Percentiles rank a stretch among this genome's conserved stretches.
These are phyloP conservation scores for Cladosporium sp. DNA, from an alignment of 2,329 filamentous ascomycete species.

Conservation along the genomic window DNA sequence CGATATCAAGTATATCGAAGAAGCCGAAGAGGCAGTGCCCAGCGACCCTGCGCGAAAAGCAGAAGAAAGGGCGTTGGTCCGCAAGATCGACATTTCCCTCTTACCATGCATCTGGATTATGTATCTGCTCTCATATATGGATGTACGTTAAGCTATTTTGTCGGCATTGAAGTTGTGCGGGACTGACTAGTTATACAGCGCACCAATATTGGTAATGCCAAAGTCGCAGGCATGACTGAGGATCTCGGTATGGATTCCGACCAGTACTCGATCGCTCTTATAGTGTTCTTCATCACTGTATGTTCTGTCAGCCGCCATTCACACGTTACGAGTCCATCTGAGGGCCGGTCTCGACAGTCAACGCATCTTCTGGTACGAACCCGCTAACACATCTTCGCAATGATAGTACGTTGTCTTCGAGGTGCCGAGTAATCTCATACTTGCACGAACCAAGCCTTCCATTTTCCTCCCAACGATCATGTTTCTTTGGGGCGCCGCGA, in stretches of 20 bases:
- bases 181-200: conserved; percentile 14
- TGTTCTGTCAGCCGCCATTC: not conserved
- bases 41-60: conserved; percentile 17
- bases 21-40: conserved; percentile 10
- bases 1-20: conserved; percentile 22
- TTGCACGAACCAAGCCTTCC: conserved; percentile 47
- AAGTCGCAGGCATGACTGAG: conserved; percentile 47
- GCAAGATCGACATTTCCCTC: conserved; percentile 43
- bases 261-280: conserved; percentile 48
- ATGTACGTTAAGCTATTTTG: conserved; percentile 21
- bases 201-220: conserved; percentile 47
- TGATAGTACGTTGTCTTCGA: conserved; percentile 49
- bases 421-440: conserved; percentile 52
- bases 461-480: conserved; percentile 51
- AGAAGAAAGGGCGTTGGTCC: conserved; percentile 43
- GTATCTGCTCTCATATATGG: conserved; percentile 48
- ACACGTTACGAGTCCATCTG: not conserved
- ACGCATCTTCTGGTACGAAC: no score
- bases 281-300: conserved; percentile 44
- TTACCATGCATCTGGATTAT: conserved; percentile 49
- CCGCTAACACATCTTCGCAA: conserved; percentile 18
- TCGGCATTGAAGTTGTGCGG: not conserved
- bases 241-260: conserved; percentile 45
- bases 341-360: no score
- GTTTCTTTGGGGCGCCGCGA: conserved; percentile 44